Evolutionary conservation across 306 rosid genomes (phyloP).

Genomic region (Canavalia gladiata): DNA sequence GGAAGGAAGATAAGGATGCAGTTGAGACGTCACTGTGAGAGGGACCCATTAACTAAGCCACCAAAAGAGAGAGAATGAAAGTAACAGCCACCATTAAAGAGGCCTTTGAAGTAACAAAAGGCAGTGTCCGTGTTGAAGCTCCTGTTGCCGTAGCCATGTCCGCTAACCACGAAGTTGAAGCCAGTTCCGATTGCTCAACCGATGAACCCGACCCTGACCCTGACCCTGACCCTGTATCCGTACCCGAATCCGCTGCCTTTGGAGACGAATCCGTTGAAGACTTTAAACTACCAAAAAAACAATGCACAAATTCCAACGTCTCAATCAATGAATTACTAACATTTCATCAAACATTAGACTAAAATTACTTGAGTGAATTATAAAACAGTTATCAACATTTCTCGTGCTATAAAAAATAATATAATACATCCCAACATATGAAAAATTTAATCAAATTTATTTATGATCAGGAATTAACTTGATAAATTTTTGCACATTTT

Average conservation of each 20-base stretch:
- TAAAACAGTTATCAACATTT: too few relatives aligned
- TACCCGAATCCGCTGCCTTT: conserved; percentile 43
- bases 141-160: conserved; percentile 77
- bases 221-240: conserved; percentile 44
- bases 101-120: background rate
- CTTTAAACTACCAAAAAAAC: conserved; percentile 55
- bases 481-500: background rate
- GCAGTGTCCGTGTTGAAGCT: conserved; percentile 36
- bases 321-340: background rate
- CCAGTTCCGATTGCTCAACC: conserved; percentile 52
- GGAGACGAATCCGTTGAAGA: conserved; percentile 63
- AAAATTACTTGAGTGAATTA: background rate
- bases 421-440: too few relatives aligned
- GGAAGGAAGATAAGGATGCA: conserved; percentile 35
- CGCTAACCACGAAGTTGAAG: conserved; percentile 68
- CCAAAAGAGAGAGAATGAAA: conserved; percentile 49
- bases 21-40: conserved; percentile 21
- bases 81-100: conserved; percentile 47
- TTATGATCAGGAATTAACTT: too few relatives aligned
- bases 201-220: conserved; percentile 43
- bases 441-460: too few relatives aligned
- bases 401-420: too few relatives aligned
- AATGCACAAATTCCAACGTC: background rate
- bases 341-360: background rate
- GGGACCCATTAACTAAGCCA: conserved; percentile 32